Evolutionary conservation across 306 rosid species (phyloP), one percentile per base, ranked within the genome.

Genomic region (Gillenia trifoliata): DNA sequence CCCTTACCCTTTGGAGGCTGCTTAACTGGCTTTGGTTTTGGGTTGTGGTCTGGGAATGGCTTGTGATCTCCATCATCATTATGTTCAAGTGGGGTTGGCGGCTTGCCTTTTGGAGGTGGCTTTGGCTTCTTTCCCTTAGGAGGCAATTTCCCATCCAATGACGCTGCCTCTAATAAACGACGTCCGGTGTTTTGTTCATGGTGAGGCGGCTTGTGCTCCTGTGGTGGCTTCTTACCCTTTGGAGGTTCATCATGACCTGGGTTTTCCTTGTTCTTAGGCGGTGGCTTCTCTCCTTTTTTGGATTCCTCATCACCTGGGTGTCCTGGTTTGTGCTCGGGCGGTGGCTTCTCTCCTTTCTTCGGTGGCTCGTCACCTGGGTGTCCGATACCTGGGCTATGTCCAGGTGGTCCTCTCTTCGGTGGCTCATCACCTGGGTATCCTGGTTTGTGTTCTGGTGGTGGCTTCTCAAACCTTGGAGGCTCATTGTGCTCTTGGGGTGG

Each of bases 171-270:
- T 11, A 59, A 38, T 26, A 71, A 56, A 56, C 68, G 68, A 6
- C 26, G 6, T 19, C 68, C 41, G 8, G 45, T 63, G 67, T 15
- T 30, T 62, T 62, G 40, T 30, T 62, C 40, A 13, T 63, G 5
- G 4, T 17, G 67, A 17, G 67, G 67, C 1, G 67, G 43, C 25
- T 63, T 63, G 41, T 63, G 20, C 3, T 28, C 34, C 10, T 7
- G 62, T 67, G 81, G 78, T 38, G 66, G 34, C 54, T 56, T 71
- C 36, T 71, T 61, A 3, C 55, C 66, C 11, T 57, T 30, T 16
- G 76, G 67, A 4, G 68, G 68, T 17, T 17, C 28, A 9, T 54
- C 59, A 10, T 52, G 45, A 52, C 68, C 34, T 16, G 64, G 78
- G 78, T 19, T 7, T 43, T 55, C 26, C 11, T 71, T 55, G 49